Conservation (phyloP, 23 red algal species). For the Agarophyton chilense region DNA sequence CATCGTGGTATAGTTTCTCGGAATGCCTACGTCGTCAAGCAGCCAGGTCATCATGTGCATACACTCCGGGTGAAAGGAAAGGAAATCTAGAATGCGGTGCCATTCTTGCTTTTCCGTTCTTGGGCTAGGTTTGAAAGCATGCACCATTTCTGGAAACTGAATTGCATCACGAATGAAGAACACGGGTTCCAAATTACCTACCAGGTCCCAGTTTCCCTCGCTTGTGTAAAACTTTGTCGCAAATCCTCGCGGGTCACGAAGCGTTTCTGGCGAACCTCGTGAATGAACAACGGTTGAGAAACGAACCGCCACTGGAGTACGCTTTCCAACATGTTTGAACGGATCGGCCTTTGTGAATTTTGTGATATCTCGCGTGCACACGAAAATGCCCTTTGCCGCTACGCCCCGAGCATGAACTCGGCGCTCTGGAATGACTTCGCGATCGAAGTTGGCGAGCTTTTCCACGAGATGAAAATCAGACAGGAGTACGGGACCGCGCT, state of each 20-base stretch:
- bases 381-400: slow-evolving; percentile 85
- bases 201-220: slow-evolving; percentile 93
- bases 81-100: slow-evolving; percentile 92
- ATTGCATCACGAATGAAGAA: slow-evolving; percentile 99
- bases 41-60: slow-evolving; percentile 94
- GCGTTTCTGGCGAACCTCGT: slow-evolving; percentile 92
- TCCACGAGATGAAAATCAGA: slow-evolving; percentile 94
- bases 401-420: slow-evolving; percentile 93
- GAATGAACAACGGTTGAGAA: slow-evolving; percentile 99
- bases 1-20: slow-evolving; percentile 87
- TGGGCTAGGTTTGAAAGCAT: slow-evolving; percentile 96
- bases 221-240: slow-evolving; percentile 87
- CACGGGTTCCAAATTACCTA: slow-evolving; percentile 92
- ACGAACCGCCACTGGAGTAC: slow-evolving; percentile 86
- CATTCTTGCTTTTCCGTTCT: slow-evolving; percentile 92
- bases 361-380: slow-evolving; percentile 82
- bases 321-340: slow-evolving; percentile 80
- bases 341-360: slow-evolving; percentile 86
- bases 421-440: slow-evolving; percentile 89
- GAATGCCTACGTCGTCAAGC: slow-evolving; percentile 92
- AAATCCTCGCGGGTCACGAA: slow-evolving; percentile 97
- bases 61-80: slow-evolving; percentile 84
- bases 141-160: slow-evolving; percentile 96
- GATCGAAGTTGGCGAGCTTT: slow-evolving; percentile 99
- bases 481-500: slow-evolving; percentile 89